Evolutionary conservation across 352 stramenopile genomes (phyloP), one percentile per base, ranked within the genome.

Genomic region (Phytophthora pini): DNA sequence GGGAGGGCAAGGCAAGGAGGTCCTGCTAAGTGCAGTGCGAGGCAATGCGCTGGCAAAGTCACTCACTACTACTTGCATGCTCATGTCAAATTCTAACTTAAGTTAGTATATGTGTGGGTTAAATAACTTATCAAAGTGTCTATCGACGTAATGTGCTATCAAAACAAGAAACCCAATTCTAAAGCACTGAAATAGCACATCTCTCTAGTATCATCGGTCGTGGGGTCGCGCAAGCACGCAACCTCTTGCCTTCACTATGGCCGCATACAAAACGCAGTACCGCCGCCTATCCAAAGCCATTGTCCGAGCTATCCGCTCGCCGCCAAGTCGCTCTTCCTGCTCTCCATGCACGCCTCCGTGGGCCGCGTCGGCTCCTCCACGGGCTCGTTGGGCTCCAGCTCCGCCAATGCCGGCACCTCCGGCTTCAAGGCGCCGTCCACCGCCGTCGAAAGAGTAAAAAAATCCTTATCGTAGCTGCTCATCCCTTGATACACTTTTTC

Each of bases 361-460:
- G 51, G 51, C 17, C 66, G 65, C 44, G 53, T 75, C 2, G 73
- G 73, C 46, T 78, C 73, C n/a, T 65, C 70, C 41, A 66, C 76
- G 11, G 39, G 55, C 26, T 79, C 72, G 3, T 38, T 76, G 39
- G 61, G 72, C 39, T 64, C 73, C 13, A 68, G 64, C 44, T 80
- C 72, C 22, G 63, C 62, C 49, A 69, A 61, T 49, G 40, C 36
- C 32, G 39, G 20, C 34, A 17, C 56, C 10, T 44, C 58, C 17
- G 54, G 34, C 38, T 74, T 70, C 57, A 88, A 89, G 71, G 69
- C 75, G 40, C 71, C 79, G 4, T 71, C 76, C 29, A 59, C 77
- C 13, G 55, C 75, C 29, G 79, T 92, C 51, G 83, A 92, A 50
- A 74, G 79, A 22, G 81, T 92, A 11, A 34, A 58, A 58, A 8